Conservation (phyloP, 768 basidiomycete genomes). For the Trametes cinnabarina region DNA sequence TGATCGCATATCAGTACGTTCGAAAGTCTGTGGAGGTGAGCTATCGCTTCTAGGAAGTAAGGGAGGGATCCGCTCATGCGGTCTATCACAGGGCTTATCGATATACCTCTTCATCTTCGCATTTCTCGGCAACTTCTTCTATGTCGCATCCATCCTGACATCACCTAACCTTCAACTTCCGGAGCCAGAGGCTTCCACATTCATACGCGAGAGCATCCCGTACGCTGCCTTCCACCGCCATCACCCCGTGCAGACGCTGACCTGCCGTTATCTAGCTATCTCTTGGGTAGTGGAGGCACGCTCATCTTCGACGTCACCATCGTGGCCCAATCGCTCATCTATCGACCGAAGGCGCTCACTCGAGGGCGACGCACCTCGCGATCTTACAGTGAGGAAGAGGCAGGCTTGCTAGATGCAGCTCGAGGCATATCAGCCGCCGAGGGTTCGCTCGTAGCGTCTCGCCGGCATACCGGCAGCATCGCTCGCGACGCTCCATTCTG, state of each 20-base stretch:
- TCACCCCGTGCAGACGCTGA: not conserved
- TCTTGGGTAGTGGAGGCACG: constrained; percentile 91
- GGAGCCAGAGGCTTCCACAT: constrained; percentile 58
- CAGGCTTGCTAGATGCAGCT: constrained; percentile 29
- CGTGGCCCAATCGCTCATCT: constrained; percentile 79
- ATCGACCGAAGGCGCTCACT: constrained; percentile 41
- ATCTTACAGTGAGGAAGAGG: constrained; percentile 28
- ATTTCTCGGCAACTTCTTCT: constrained; percentile 90
- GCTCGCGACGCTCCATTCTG: not conserved
- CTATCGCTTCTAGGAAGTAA: not conserved
- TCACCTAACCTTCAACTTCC: constrained; percentile 63
- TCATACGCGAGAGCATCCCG: constrained; percentile 82
- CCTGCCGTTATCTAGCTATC: constrained; percentile 48
- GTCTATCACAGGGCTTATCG: constrained; percentile 68
- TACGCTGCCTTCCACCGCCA: constrained; percentile 40
- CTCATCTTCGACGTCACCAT: constrained; percentile 92
- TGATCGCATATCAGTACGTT: constrained; percentile 55
- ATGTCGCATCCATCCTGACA: constrained; percentile 85
- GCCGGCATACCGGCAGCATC: constrained; percentile 24
- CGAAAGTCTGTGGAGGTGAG: constrained; percentile 85
- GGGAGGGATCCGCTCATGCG: not conserved
- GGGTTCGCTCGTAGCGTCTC: constrained; percentile 18
- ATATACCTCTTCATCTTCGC: constrained; percentile 93
- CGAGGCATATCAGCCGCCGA: constrained; percentile 18
- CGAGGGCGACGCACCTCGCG: constrained; percentile 24